Evolutionary conservation across 2,329 filamentous ascomycete species (phyloP), one percentile per base, ranked within the genome.

Genomic region (Cytospora piceicola): DNA sequence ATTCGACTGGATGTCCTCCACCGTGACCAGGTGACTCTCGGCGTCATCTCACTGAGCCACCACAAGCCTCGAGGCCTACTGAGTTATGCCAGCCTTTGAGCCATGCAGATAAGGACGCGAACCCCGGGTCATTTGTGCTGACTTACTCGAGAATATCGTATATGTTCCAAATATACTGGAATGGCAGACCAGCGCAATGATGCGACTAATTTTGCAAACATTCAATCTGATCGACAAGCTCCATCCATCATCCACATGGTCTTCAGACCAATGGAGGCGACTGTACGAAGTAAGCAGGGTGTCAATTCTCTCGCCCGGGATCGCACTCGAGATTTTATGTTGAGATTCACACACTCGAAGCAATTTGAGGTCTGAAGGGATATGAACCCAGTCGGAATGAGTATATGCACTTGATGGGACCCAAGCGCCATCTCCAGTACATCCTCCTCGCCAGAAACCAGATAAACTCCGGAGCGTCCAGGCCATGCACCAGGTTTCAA

Each of bases 161-260:
- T 29, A 14, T 24, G 27, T 51, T 30, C 14, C 56, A 39, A 30
- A 24, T 51, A 42, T 57, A 52, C 29, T 29, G 29, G 11, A 34
- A 34, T 62, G 27, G 52, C 51, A 57, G 49, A 57, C 53, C 30
- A 53, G 32, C 53, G 53, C 61, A 24, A 34, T 52, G 22, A 54
- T 63, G 53, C 61, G 61, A 24, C 61, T 39, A 39, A 30, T 63
- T 30, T 53, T 53, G 42, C 39, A 22, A 46, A 32, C 61, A 46
- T 52, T 46, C 39, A 46, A 17, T 42, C 53, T 57, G 61, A 63
- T 63, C 61, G 61, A 39, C 53, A 57, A 42, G 60, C 27, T 29
- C 27, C 27, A 29, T 29, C 27, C 27, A 29, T 29, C 27, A 29
- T 29, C 27, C 27, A 29, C 27, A 29, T 29, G 27, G 27, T 29